Base-by-base conservation (phyloP, 2,329 filamentous ascomycete genomes). In the Hypoxylon sp. region DNA sequence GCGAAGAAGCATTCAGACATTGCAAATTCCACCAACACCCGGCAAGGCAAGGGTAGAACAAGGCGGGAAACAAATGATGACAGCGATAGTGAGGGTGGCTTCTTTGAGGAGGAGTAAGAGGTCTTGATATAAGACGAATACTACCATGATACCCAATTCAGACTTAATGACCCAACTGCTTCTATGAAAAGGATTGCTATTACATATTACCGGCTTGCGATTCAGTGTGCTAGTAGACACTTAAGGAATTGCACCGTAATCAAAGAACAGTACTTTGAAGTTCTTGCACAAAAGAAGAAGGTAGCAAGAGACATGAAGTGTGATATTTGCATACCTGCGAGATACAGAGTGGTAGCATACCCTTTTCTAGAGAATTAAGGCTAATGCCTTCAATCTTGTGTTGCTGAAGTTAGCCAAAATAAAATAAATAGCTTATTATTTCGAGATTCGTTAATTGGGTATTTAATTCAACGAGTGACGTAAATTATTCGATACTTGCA, bases 71-170 rank as follows among this genome's bases (percentile, higher is more conserved):
- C 61, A 68, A 47, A 70, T 67, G 40, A 64, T 64, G 76, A 75
- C 15, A 74, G 77, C 47, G 80, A 79, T 11, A 82, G 76, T 43
- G 80, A 78, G 15, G 80, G 76, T 7, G 79, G 81, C 8, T 87
- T 86, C 69, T 86, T 86, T 61, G 80, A 84, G 62, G 67, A 68
- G 55, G 49, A 49, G 6, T 59, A 56, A 55, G 26, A 21, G 30
- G 16, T 32, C 16, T 43, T 26, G 23, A 30, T 20, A 35, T 9
- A 34, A 57, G 21, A 32, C 36, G 19, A 7, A 51, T 51, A n/a
- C n/a, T 36, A 54, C 51, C 16, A 59, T 59, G 59, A 66, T 65
- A 63, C 62, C 58, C 49, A 53, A 42, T 21, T 38, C 46, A 42
- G 29, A 51, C 19, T 35, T 35, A 17, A 37, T 7, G 36, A 15